Base-by-base conservation (phyloP, 495 filamentous ascomycete genomes). In the Cryomyces antarcticus region DNA sequence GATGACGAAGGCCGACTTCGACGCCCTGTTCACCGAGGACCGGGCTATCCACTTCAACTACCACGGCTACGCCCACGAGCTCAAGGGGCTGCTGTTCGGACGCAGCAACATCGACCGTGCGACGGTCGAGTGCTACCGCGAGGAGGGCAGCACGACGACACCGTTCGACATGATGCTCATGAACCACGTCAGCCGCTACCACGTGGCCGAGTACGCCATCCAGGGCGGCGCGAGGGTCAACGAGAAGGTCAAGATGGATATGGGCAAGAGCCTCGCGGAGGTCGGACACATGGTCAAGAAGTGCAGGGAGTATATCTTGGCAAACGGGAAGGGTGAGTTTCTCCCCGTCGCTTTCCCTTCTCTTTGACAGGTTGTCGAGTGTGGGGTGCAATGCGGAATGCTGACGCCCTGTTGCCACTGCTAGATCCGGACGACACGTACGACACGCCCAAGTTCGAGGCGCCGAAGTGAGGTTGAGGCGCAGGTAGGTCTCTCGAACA, bases 111-210 rank as follows among this genome's bases (percentile, higher is more conserved):
- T 70, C 5, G 60, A 69, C 7, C 61, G 74, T 5, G 65, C 77
- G 37, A 66, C 50, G 3, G 68, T 82, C 30, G 65, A 60, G n/a
- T 73, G 72, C 4, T 84, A 85, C 49, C 63, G 62, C 0, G 79
- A 83, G 54, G 77, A 83, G 52, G 79, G 80, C 4, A 72, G 63
- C 41, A 82, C 76, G 0, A 83, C 77, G 0, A 83, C 75, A 7
- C 78, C 76, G 5, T 80, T 82, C 49, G 73, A 82, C 44, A 82
- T 82, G 78, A 73, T 81, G 75, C 57, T 82, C 7, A 52, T 68
- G 33, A 85, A 83, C 44, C 49, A 64, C 11, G 72, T 77, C 7
- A 75, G 67, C 5, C 57, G 77, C 37, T 83, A 68, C 50, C 69
- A 80, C 54, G 66, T 81, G 39, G 73, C 70, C 4, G 60, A 70